phyloP scores from a whole-genome alignment of 495 filamentous ascomycete species.

The Talaromyces nanjingensis region DNA sequence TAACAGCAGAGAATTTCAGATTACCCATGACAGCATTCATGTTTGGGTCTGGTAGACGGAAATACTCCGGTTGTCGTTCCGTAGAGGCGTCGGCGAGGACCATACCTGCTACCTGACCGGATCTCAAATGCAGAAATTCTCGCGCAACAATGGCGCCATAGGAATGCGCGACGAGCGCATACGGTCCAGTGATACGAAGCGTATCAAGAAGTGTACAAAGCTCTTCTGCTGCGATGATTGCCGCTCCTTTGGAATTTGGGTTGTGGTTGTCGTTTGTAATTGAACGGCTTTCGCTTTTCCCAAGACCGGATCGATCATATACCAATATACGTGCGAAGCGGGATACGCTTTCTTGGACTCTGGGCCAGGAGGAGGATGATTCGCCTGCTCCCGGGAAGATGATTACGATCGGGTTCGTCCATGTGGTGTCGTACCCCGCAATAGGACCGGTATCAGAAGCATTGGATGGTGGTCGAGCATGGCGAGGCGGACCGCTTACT shows the following conservation, averaged over 20 bases:
- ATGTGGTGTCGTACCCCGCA: neutral
- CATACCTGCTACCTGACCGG: slow-evolving; percentile 27
- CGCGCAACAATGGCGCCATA: slow-evolving; percentile 47
- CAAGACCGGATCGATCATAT: slow-evolving; percentile 38
- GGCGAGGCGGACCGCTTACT: slow-evolving; percentile 17
- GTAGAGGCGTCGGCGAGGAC: slow-evolving; percentile 33
- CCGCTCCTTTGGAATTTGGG: neutral
- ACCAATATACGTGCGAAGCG: slow-evolving; percentile 25
- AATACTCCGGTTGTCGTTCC: slow-evolving; percentile 27
- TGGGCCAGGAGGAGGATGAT: slow-evolving; percentile 34
- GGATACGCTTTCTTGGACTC: slow-evolving; percentile 25
- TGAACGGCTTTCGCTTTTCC: slow-evolving; percentile 24
- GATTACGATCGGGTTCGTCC: slow-evolving; percentile 26
- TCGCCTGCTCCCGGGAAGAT: slow-evolving; percentile 41
- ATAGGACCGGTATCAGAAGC: neutral
- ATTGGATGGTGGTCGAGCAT: neutral
- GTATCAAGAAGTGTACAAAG: slow-evolving; percentile 23
- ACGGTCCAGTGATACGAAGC: slow-evolving; percentile 20
- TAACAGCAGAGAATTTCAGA: slow-evolving; percentile 26
- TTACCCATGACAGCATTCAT: slow-evolving; percentile 24
- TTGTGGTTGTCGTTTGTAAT: neutral
- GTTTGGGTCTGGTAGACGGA: slow-evolving; percentile 23
- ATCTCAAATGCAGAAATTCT: slow-evolving; percentile 33
- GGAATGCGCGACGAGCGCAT: slow-evolving; percentile 43
- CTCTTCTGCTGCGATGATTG: slow-evolving; percentile 24